Evolutionary conservation across 495 filamentous ascomycete genomes (phyloP).

Genomic region (Xylaria grammica): DNA sequence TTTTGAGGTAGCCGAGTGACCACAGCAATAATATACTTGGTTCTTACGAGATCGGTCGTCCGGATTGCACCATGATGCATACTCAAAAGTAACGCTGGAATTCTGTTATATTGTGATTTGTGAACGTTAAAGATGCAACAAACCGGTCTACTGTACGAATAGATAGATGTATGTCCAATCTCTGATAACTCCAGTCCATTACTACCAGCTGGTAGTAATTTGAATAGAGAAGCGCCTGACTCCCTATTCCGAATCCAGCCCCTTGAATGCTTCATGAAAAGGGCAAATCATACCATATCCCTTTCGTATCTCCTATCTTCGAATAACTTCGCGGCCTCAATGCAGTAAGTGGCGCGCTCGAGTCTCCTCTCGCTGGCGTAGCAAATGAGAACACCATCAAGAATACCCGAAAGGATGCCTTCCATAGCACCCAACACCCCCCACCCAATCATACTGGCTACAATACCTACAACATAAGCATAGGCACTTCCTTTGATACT

Average conservation of each 20-base stretch:
- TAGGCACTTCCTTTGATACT: constrained; percentile 83
- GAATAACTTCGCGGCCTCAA: constrained; percentile 85
- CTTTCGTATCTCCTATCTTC: constrained; percentile 57
- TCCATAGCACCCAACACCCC: constrained; percentile 94
- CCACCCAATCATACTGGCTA: constrained; percentile 94
- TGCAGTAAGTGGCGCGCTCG: constrained; percentile 77
- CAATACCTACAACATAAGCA: constrained; percentile 90
- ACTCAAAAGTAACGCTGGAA: constrained; percentile 1
- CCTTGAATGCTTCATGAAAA: constrained; percentile 18
- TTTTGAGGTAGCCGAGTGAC: too few relatives aligned
- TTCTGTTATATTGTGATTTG: background rate
- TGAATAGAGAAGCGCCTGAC: constrained; percentile 27
- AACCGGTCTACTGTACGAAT: constrained; percentile 4
- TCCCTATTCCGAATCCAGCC: constrained; percentile 1
- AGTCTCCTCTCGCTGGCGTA: constrained; percentile 86
- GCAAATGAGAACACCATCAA: constrained; percentile 91
- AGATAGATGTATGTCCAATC: constrained; percentile 14
- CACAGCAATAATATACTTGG: too few relatives aligned
- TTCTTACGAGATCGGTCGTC: background rate
- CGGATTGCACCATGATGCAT: background rate
- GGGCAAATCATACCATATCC: constrained; percentile 36
- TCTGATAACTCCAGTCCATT: background rate
- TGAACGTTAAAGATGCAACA: background rate
- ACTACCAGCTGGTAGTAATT: constrained; percentile 14
- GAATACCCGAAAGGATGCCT: constrained; percentile 85